A percentile compares a stretch with the other conserved stretches of the same genome.
These are phyloP conservation scores for Monilinia aucupariae DNA, from an alignment of 2,329 filamentous ascomycete species.

Conservation along the genomic window DNA sequence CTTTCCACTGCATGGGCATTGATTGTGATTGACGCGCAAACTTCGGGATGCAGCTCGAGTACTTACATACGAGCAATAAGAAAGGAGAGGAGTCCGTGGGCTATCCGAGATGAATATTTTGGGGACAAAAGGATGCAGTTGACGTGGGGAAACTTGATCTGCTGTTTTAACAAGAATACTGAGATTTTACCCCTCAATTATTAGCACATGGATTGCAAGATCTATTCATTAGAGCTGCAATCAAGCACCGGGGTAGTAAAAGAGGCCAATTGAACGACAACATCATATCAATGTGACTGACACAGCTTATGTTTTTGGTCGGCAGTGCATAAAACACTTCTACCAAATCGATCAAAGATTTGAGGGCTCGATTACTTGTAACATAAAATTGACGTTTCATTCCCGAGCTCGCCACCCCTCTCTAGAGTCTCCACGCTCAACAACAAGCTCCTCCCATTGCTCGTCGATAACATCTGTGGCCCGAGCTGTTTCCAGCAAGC, in stretches of 20 bases:
- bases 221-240: background rate
- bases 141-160: background rate
- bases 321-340: background rate
- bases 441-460: background rate
- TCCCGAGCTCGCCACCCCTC: background rate
- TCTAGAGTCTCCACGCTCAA: background rate
- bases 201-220: background rate
- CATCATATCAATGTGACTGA: background rate
- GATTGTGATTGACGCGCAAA: constrained; percentile 9
- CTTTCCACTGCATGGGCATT: background rate
- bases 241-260: background rate
- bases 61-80: background rate
- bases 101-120: too few relatives aligned
- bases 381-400: background rate
- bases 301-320: constrained; percentile 1
- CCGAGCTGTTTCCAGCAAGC: background rate
- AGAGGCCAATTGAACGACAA: background rate
- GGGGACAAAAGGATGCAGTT: background rate
- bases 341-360: background rate
- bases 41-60: background rate
- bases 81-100: background rate
- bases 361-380: background rate
- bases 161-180: background rate
- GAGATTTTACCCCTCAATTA: constrained; percentile 3
- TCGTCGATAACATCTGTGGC: background rate